Percentiles rank a stretch among this genome's conserved stretches.
phyloP scores from a whole-genome alignment of 2,329 filamentous ascomycete species.

The Diaporthe vaccinii region DNA sequence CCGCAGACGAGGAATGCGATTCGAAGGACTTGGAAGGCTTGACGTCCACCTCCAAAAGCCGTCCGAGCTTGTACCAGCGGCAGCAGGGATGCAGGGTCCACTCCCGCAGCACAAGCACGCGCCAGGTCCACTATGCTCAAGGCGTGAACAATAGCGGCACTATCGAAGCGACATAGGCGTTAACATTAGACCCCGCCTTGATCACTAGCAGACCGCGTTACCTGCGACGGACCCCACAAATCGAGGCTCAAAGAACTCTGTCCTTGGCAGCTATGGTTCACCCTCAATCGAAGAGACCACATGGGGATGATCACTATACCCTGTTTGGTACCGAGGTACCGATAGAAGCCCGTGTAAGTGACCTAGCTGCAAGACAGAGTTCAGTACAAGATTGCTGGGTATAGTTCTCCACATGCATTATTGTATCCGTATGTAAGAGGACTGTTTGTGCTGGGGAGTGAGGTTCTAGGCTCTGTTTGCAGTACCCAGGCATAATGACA shows the following conservation, averaged over 20 bases:
- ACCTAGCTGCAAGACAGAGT: neutral
- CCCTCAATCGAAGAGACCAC: neutral
- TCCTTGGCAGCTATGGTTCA: conserved; percentile 16
- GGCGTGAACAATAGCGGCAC: neutral
- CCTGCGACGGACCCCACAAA: neutral
- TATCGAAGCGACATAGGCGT: neutral
- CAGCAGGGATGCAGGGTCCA: conserved; percentile 27
- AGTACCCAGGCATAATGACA: neutral
- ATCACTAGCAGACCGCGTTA: neutral
- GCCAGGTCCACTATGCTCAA: neutral
- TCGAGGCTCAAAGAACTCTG: conserved; percentile 23
- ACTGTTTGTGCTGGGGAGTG: neutral
- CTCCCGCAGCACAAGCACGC: neutral
- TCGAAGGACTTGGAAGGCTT: conserved; percentile 34
- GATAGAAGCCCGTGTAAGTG: neutral
- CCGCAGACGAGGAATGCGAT: conserved; percentile 39
- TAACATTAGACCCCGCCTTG: neutral
- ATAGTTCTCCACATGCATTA: neutral
- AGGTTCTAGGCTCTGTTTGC: neutral
- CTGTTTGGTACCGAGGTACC: too few species aligned
- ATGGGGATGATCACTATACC: conserved; percentile 16
- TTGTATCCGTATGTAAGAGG: neutral
- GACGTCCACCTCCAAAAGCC: conserved; percentile 29
- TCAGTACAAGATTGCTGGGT: neutral
- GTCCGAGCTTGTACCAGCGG: conserved; percentile 16